These are phyloP conservation scores for Elaeagnus macrophylla DNA, from an alignment of 306 rosid genomes.

Conservation along the genomic window DNA sequence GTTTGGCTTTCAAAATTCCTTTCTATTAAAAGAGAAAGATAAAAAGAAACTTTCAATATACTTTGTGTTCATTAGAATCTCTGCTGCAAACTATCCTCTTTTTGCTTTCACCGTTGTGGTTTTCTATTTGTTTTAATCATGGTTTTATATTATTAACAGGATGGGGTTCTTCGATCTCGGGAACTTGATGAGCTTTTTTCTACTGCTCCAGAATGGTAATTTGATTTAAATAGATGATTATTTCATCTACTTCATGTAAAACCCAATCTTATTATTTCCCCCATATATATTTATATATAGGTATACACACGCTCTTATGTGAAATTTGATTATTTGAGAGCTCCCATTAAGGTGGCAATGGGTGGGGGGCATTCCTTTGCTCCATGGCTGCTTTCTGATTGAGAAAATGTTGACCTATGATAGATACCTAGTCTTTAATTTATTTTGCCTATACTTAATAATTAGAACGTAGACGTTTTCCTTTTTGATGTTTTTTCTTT, in stretches of 20 bases:
- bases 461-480: constrained; percentile 8
- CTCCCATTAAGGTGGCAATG: no score
- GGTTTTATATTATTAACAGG: constrained; percentile 34
- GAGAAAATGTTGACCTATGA: neutral
- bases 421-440: neutral
- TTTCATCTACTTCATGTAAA: neutral
- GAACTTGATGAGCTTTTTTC: constrained; percentile 89
- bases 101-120: constrained; percentile 8
- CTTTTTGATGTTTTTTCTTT: constrained; percentile 15
- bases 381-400: no score
- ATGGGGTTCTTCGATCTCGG: constrained; percentile 72
- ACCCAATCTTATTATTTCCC: no score
- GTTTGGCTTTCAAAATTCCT: neutral
- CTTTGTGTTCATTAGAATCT: neutral
- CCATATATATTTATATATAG: no score
- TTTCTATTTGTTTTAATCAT: constrained; percentile 9
- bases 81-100: neutral
- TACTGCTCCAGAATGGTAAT: constrained; percentile 89
- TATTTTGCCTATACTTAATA: constrained; percentile 6
- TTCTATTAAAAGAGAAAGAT: neutral
- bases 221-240: constrained; percentile 6
- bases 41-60: no score
- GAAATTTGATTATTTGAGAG: no score
- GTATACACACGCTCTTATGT: no score
- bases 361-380: no score